Evolutionary conservation across 148 eudicot genomes (phyloP).

Genomic region (Nepenthes mirabilis): DNA sequence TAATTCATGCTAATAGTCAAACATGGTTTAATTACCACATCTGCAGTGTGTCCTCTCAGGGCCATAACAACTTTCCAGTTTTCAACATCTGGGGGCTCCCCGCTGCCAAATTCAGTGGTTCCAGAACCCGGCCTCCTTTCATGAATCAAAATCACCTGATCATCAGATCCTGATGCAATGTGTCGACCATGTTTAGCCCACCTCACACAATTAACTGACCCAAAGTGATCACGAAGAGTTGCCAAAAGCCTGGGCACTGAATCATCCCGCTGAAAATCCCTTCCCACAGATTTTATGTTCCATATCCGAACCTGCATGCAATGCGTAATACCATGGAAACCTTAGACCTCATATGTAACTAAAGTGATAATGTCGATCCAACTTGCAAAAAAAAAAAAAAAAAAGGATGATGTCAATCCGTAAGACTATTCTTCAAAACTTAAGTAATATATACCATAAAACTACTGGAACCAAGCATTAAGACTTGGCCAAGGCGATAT

Average conservation of each 20-base stretch:
- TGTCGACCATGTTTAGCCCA: constrained; percentile 90
- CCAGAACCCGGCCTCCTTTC: constrained; percentile 98
- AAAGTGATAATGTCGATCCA: not conserved
- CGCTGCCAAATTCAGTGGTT: constrained; percentile 95
- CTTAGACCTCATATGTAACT: not conserved
- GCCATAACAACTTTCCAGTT: constrained; percentile 94
- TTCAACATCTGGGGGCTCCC: constrained; percentile 96
- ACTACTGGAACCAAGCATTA: too few species aligned
- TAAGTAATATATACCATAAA: too few species aligned
- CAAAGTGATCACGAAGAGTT: constrained; percentile 91
- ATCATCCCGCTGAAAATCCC: constrained; percentile 41
- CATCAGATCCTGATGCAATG: constrained; percentile 96
- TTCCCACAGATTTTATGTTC: constrained; percentile 69
- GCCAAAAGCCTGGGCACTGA: constrained; percentile 68
- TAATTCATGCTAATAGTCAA: not conserved
- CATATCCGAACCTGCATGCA: constrained; percentile 77
- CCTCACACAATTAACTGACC: constrained; percentile 95
- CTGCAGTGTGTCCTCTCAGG: constrained; percentile 94
- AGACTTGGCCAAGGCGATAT: too few species aligned
- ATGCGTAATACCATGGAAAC: not conserved
- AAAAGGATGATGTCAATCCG: too few species aligned
- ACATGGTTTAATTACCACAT: constrained; percentile 64
- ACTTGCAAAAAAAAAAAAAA: too few species aligned
- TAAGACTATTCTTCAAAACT: too few species aligned
- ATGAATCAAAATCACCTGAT: constrained; percentile 79